These are phyloP conservation scores for Leccinum broughii DNA, from an alignment of 768 basidiomycete genomes.

Conservation along the genomic window DNA sequence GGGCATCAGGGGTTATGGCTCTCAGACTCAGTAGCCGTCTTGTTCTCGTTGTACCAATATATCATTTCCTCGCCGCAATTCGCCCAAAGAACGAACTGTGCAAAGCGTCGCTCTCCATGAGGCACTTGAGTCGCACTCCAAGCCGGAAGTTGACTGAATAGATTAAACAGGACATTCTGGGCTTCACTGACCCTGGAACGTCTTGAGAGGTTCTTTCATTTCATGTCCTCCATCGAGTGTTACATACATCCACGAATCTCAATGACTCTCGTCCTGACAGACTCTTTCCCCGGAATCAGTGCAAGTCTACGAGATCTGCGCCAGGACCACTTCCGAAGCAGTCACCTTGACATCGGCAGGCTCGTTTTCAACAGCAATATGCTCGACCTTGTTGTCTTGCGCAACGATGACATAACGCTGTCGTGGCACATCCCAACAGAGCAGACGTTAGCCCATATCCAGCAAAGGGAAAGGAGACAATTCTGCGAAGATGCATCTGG, in stretches of 20 bases:
- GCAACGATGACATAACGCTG: constrained; percentile 58
- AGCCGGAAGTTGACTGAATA: no score
- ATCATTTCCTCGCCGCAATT: not conserved
- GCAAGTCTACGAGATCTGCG: constrained; percentile 25
- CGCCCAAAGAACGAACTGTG: not conserved
- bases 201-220: no score
- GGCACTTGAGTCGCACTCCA: no score
- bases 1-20: constrained; percentile 85
- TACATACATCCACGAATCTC: no score
- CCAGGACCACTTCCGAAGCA: constrained; percentile 48
- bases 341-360: constrained; percentile 52
- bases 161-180: no score
- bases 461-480: not conserved
- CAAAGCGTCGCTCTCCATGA: not conserved
- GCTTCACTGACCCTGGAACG: no score
- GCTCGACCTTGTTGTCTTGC: constrained; percentile 57
- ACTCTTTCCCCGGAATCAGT: not conserved
- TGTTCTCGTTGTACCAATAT: constrained; percentile 13
- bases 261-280: not conserved
- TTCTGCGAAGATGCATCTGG: no score
- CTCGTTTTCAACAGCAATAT: constrained; percentile 52
- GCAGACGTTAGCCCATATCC: no score
- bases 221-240: no score
- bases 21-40: constrained; percentile 52
- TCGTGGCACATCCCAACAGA: not conserved